Base-by-base conservation (phyloP, 108 stramenopile genomes). In the Nitzschia sp. region DNA sequence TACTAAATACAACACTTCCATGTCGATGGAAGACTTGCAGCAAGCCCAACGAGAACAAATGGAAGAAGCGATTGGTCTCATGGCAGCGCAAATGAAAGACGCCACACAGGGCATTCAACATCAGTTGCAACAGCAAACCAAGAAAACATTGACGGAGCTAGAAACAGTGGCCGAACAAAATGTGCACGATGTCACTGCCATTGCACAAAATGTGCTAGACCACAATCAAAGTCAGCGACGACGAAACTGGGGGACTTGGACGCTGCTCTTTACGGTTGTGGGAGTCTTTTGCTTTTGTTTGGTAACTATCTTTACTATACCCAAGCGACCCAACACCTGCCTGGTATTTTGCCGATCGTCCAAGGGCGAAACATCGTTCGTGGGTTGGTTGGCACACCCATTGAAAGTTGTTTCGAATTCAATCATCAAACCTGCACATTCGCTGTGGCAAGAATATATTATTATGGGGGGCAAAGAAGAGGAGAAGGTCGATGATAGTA, bases 21-120 rank as follows among this genome's bases (percentile, higher is more conserved):
- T 32, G 44, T 35, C 66, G 27, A 30, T 77, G 13, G 54, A 83
- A 53, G 83, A 84, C 58, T 65, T 91, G 29, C 90, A 91, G 77
- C 72, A 91, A 58, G 65, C 66, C 32, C 90, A 91, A 66, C 90
- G 85, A 25, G 73, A 91, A 59, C 82, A 88, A 67, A 85, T 91
- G 46, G 85, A 91, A 76, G 77, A 82, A 36, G 90, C 87, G 19
- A 84, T 91, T 25, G 62, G 79, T 6, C 60, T 73, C 26, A 86
- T 91, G 83, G 90, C 87, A 13, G 8, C 56, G 8, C 80, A 83
- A 54, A 82, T 91, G 72, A 86, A 86, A 59, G 77, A 82, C 32
- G 84, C 87, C 13, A 91, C 87, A 1, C 68, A 76, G 30, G 76
- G 78, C 44, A 91, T 91, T 65, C 82, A 86, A 19, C 45, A 66